Base-by-base conservation (phyloP, 192 early-diverging fungal species). In the Coemansia reversa region DNA sequence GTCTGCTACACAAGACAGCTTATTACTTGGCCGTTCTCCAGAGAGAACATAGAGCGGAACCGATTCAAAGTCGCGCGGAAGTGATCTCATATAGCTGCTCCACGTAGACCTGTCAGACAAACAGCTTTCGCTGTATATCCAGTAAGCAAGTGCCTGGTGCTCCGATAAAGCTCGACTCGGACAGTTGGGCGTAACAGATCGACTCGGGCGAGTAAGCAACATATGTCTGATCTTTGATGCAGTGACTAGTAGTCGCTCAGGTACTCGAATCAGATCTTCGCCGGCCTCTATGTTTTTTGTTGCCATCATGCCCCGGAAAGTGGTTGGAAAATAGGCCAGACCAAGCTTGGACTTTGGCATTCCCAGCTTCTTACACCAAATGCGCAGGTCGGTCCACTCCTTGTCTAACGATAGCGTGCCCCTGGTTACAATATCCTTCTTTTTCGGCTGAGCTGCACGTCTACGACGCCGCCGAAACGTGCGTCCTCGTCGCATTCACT, bases 261-360 rank as follows among this genome's bases (percentile, higher is more conserved):
- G 79, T 23, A 81, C 49, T 8, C 61, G 51, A 22, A 80, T 45
- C 20, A 80, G 24, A 51, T 60, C 62, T 52, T 80, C 78, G 27
- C 67, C 74, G 2, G 22, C 24, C 28, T 29, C 52, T 12, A 81
- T 81, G 27, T 63, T 61, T 16, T 51, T 55, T 3, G 79, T 76
- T 5, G 79, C 79, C 79, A 76, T 76, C 79, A 81, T 76, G 32
- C 79, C 79, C 11, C 79, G 79, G 39, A 70, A 66, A 1, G 79
- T 76, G 30, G 60, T 61, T 9, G 74, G 53, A 60, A 75, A 75
- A 60, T 73, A 66, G 0, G 74, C 74, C 30, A 76, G 52, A 9
- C 69, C 64, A 27, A 73, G 63, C 65, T 67, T 72, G 14, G 53
- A 65, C 60, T 60, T 73, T 49, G 67, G 65, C 63, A 76, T 63